Percentiles rank a stretch among this genome's conserved stretches.
phyloP scores from a whole-genome alignment of 305 asterid genomes.

The Solanum hybrid region DNA sequence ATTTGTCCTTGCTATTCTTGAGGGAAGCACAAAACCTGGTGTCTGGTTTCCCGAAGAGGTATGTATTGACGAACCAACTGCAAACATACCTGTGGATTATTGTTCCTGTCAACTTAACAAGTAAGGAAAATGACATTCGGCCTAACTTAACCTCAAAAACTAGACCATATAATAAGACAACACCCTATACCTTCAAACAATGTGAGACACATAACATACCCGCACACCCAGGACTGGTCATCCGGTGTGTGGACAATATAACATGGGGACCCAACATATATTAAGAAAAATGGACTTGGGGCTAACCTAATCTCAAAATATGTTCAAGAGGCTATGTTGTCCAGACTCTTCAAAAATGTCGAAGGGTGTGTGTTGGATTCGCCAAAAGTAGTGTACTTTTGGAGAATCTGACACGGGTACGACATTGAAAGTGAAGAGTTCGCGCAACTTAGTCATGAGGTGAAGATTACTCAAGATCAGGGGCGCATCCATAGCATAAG shows the following conservation, averaged over 20 bases:
- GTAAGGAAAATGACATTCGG: background rate
- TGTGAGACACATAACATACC: background rate
- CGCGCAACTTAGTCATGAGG: background rate
- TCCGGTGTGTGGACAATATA: background rate
- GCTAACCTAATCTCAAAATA: background rate
- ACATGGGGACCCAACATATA: background rate
- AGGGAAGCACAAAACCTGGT: constrained; percentile 84
- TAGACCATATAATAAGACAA: background rate
- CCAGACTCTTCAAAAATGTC: background rate
- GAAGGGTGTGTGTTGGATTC: background rate
- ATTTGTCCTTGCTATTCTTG: constrained; percentile 73
- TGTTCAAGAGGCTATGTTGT: background rate
- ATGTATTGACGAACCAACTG: background rate
- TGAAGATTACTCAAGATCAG: background rate
- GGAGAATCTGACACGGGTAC: background rate
- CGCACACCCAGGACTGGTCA: background rate
- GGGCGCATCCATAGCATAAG: background rate
- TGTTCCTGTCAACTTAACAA: background rate
- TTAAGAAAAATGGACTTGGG: background rate
- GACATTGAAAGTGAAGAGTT: background rate
- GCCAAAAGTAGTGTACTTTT: background rate
- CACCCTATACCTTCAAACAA: background rate
- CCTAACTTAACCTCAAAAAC: background rate
- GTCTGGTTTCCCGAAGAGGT: constrained; percentile 99
- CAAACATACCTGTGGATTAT: background rate